These are phyloP conservation scores for Colletotrichum echinochloae DNA, from an alignment of 2,329 filamentous ascomycete species.

Conservation along the genomic window DNA sequence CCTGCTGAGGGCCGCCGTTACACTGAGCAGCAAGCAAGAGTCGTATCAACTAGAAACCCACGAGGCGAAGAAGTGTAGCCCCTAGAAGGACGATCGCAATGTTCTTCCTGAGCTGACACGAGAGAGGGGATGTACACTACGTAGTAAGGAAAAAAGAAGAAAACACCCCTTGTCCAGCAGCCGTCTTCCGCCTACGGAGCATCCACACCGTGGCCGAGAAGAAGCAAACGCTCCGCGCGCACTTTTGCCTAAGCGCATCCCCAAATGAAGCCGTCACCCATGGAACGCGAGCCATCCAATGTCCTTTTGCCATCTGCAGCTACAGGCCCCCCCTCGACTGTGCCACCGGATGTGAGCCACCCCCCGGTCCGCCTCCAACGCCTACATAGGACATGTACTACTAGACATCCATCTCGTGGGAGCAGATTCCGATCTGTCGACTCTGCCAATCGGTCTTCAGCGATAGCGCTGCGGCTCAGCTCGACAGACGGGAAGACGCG, in stretches of 20 bases:
- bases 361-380: background rate
- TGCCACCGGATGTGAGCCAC: background rate
- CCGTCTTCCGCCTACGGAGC: background rate
- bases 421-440: conserved; percentile 6
- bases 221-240: background rate
- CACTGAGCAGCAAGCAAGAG: too few relatives aligned
- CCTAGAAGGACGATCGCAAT: background rate
- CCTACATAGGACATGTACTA: too few relatives aligned
- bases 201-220: background rate
- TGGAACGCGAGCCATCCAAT: conserved; percentile 12
- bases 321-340: background rate
- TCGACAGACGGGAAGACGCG: background rate
- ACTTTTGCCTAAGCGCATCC: background rate
- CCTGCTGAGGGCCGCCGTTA: background rate
- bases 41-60: background rate
- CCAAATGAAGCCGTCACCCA: conserved; percentile 11
- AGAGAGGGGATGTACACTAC: too few relatives aligned
- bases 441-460: conserved; percentile 24
- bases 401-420: too few relatives aligned
- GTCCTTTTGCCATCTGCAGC: conserved; percentile 31
- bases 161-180: background rate
- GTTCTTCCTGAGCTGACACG: background rate
- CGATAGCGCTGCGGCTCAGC: conserved; percentile 11
- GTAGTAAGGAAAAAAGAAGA: too few relatives aligned
- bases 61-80: background rate